Evolutionary conservation across 768 basidiomycete genomes (phyloP), one percentile per base, ranked within the genome.

Genomic region (Gelatoporia subvermispora): DNA sequence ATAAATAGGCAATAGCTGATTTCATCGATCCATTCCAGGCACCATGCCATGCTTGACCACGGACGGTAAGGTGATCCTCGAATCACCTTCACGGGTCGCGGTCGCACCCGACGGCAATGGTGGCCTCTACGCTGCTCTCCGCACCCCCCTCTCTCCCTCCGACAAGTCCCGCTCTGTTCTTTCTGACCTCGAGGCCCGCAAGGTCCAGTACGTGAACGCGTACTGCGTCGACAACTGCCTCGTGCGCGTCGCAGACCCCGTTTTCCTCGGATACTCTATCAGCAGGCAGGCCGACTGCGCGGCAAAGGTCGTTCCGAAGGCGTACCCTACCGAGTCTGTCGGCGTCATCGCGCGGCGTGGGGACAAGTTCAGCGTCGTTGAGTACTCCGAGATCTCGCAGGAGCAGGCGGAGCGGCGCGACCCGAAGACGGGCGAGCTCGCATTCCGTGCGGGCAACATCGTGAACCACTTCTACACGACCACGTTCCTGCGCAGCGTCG

Each of bases 201-300:
- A 82, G 36, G 71, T 98, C 53, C 77, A 82, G 49, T 96, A 95
- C 68, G 77, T 99, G 42, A 95, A 99, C 68, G 88, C 84, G 2
- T 98, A 96, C 72, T 85, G 95, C 61, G 96, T 99, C 59, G 96
- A 99, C 74, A 99, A 99, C 74, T 98, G 96, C 68, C 87, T 99
- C 50, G 96, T 97, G 54, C 82, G 85, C 52, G 91, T 99, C 47
- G 96, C 94, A 41, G 96, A 99, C 65, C 96, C 96, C 13, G 81
- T 93, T 62, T 99, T 99, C 78, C 72, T 98, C 56, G 96, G 96
- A 21, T 94, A 89, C 72, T 88, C 91, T 71, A 89, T 98, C 70
- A 69, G 75, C 48, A 92, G 90, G 61, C 77, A 86, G 57, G 86
- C 89, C 21, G 90, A 93, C 59, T 95, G 91, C 63, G 92, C 93